A percentile compares a stretch with the other conserved stretches of the same genome.
Conservation (phyloP, 768 basidiomycete genomes). For the Crucibulum laeve region DNA sequence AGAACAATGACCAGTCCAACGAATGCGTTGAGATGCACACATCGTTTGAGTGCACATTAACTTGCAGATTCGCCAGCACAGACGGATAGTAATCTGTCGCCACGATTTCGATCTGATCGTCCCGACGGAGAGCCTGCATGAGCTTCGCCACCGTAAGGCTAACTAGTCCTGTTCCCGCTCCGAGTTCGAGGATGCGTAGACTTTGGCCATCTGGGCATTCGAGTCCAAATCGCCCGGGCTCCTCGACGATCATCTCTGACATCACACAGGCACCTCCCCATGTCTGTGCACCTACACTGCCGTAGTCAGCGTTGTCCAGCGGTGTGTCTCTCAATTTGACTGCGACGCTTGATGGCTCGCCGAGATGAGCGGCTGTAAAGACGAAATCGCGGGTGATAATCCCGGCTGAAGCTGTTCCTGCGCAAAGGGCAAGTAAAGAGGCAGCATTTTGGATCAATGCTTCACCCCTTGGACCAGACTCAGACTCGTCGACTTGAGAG, state of each 20-base stretch:
- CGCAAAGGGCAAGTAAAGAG: slow-evolving; percentile 57
- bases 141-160: slow-evolving; percentile 56
- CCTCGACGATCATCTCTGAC: slow-evolving; percentile 63
- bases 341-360: slow-evolving; percentile 15
- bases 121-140: slow-evolving; percentile 15
- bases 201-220: too few species aligned
- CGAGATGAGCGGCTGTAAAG: slow-evolving; percentile 26
- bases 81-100: slow-evolving; percentile 78
- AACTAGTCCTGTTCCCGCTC: slow-evolving; percentile 82
- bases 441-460: slow-evolving; percentile 49
- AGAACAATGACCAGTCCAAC: slow-evolving; percentile 63
- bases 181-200: slow-evolving; percentile 67
- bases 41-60: slow-evolving; percentile 54
- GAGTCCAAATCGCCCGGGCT: slow-evolving; percentile 50
- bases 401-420: slow-evolving; percentile 63
- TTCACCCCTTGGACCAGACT: slow-evolving; percentile 17
- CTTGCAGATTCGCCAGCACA: slow-evolving; percentile 64
- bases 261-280: slow-evolving; percentile 86
- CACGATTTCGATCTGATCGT: slow-evolving; percentile 31
- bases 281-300: slow-evolving; percentile 79
- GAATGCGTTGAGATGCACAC: slow-evolving; percentile 17
- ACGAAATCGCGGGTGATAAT: slow-evolving; percentile 46
- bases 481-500: slow-evolving; percentile 10
- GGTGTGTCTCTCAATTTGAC: slow-evolving; percentile 64
- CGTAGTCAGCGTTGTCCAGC: slow-evolving; percentile 63